phyloP scores from a whole-genome alignment of 805 yeast species.

The Saturnispora diversa region DNA sequence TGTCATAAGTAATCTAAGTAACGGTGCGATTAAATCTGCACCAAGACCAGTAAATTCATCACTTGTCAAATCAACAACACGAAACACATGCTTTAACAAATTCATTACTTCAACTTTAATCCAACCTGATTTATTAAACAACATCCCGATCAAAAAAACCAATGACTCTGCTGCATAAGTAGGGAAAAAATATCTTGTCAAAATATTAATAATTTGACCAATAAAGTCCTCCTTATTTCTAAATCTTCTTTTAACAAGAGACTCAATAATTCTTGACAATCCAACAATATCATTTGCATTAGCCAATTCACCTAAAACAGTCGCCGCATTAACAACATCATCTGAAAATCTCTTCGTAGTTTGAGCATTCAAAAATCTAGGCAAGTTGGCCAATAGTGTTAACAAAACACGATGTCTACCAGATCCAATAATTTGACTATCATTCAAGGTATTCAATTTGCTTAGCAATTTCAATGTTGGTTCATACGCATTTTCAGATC shows the following conservation, averaged over 20 bases:
- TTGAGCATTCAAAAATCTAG: slow-evolving; percentile 77
- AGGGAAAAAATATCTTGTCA: slow-evolving; percentile 65
- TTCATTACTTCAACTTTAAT: slow-evolving; percentile 74
- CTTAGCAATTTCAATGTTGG: slow-evolving; percentile 68
- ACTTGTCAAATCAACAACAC: slow-evolving; percentile 64
- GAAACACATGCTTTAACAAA: slow-evolving; percentile 63
- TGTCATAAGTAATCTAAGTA: slow-evolving; percentile 68
- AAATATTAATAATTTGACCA: slow-evolving; percentile 65
- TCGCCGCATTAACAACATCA: slow-evolving; percentile 47
- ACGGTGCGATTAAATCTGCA: slow-evolving; percentile 89
- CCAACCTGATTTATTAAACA: slow-evolving; percentile 73
- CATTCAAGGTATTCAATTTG: slow-evolving; percentile 54
- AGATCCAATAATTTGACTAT: slow-evolving; percentile 70
- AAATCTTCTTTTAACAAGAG: slow-evolving; percentile 70
- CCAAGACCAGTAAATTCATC: slow-evolving; percentile 85
- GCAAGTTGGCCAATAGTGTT: slow-evolving; percentile 70
- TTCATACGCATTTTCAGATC: slow-evolving; percentile 75
- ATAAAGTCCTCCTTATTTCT: slow-evolving; percentile 87
- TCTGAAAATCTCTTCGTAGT: slow-evolving; percentile 44
- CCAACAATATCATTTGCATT: slow-evolving; percentile 42
- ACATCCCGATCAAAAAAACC: slow-evolving; percentile 66
- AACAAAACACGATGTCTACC: slow-evolving; percentile 60
- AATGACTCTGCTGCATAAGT: slow-evolving; percentile 65
- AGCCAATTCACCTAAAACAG: slow-evolving; percentile 54
- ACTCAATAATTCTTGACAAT: slow-evolving; percentile 63